phyloP scores from a whole-genome alignment of 202 grass and related monocot genomes.

The Hordeum pubiflorum region DNA sequence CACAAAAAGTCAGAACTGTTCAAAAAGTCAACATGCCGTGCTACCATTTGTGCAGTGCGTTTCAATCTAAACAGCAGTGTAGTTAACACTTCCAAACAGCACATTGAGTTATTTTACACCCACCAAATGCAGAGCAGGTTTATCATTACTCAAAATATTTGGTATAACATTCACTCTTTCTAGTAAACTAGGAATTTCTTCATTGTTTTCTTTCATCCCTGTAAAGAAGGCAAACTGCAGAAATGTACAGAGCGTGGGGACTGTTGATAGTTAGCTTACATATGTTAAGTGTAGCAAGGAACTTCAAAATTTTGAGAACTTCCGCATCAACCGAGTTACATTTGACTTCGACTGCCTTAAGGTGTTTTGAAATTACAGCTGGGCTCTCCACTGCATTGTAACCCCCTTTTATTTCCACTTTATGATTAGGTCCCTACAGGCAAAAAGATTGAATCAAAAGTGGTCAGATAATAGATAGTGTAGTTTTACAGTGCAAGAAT shows the following conservation, averaged over 20 bases:
- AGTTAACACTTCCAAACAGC: neutral
- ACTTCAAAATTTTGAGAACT: neutral
- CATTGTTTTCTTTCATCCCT: neutral
- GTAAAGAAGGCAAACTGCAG: neutral
- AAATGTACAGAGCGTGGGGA: neutral
- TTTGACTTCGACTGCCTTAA: slow-evolving; percentile 9
- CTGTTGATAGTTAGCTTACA: neutral
- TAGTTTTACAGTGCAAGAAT: neutral
- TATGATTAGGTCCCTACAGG: slow-evolving; percentile 1
- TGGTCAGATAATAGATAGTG: neutral
- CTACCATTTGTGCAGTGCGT: neutral
- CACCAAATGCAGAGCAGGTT: neutral
- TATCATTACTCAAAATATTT: neutral
- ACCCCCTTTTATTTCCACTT: neutral
- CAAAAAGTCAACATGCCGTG: neutral
- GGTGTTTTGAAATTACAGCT: slow-evolving; percentile 6
- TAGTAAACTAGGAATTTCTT: neutral
- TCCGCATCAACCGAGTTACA: neutral
- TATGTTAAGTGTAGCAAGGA: slow-evolving; percentile 7
- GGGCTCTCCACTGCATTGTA: neutral
- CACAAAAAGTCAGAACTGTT: neutral
- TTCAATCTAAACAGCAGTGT: neutral
- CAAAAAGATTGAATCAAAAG: neutral
- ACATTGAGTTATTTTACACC: neutral
- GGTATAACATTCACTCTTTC: neutral